These are phyloP conservation scores for Gossypium turneri DNA, from an alignment of 345 rosid genomes.

Conservation along the genomic window DNA sequence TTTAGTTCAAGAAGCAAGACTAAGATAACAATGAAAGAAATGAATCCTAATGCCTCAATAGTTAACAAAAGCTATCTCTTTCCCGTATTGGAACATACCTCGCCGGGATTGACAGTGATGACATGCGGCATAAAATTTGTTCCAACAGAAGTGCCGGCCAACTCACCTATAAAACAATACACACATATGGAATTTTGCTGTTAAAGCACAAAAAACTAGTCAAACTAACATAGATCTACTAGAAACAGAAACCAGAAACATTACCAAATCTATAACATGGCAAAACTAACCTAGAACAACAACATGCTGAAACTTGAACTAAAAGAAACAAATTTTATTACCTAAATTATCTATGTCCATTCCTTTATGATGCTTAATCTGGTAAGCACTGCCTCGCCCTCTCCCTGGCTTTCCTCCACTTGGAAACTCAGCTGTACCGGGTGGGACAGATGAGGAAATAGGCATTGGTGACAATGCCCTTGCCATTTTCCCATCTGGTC, in stretches of 20 bases:
- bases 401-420: slow-evolving; percentile 46
- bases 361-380: slow-evolving; percentile 48
- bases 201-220: slow-evolving; percentile 10
- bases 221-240: neutral
- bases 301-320: neutral
- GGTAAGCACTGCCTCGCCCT: slow-evolving; percentile 41
- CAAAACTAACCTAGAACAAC: neutral
- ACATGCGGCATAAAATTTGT: slow-evolving; percentile 76
- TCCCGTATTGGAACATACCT: slow-evolving; percentile 40
- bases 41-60: neutral
- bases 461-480: slow-evolving; percentile 53
- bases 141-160: slow-evolving; percentile 44
- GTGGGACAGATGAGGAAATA: slow-evolving; percentile 45
- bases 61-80: neutral
- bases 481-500: slow-evolving; percentile 51
- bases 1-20: neutral
- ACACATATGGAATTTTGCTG: slow-evolving; percentile 13
- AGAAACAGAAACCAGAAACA: neutral
- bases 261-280: neutral
- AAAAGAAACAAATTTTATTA: slow-evolving; percentile 14
- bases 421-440: slow-evolving; percentile 35
- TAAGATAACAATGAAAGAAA: neutral
- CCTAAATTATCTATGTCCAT: slow-evolving; percentile 49
- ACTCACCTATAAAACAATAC: slow-evolving; percentile 42
- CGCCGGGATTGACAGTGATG: slow-evolving; percentile 71